Base-by-base conservation (phyloP, 1,284 basidiomycete genomes). In the Marasmius sp. region DNA sequence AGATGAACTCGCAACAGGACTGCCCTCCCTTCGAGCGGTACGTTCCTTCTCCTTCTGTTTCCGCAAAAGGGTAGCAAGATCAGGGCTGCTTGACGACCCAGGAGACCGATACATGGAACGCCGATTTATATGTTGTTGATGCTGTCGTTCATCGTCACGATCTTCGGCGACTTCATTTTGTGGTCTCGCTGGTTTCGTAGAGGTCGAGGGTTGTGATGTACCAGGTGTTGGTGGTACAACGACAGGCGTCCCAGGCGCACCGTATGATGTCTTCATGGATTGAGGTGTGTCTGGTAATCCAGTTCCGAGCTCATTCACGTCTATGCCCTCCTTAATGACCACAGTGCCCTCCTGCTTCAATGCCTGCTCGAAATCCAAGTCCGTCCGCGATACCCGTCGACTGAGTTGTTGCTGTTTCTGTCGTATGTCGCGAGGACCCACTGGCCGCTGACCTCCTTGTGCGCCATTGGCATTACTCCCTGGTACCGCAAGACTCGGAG, bases 41-140 rank as follows among this genome's bases (percentile, higher is more conserved):
- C n/a, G 47, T 22, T 58, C 85, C 53, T 82, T 80, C 68, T 90
- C 89, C 73, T 88, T 91, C 39, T 90, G 88, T 75, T 93, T 94
- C 64, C 89, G 83, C 58, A 94, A 76, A 60, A 95, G 80, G 2
- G 92, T 94, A 4, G 92, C 91, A 27, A 96, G 81, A 74, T 97
- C 94, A 27, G 94, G 94, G 68, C 91, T 93, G 67, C 91, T 93
- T 27, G 93, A 91, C 1, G 92, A 94, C 54, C 93, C 94, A 7
- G 90, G 81, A n/a, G 91, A 89, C 62, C 94, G 84, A 73, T 94
- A 94, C 77, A 95, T 86, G 66, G 91, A 93, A 58, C 93, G 83
- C 48, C 92, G 85, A 73, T 92, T 91, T 20, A 62, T 49, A 43
- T 85, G 85, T 68, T 88, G 84, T 67, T 83, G 80, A 67, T 88